phyloP scores from a whole-genome alignment of 2,329 filamentous ascomycete genomes.

The Sarocladiaceae sp. region DNA sequence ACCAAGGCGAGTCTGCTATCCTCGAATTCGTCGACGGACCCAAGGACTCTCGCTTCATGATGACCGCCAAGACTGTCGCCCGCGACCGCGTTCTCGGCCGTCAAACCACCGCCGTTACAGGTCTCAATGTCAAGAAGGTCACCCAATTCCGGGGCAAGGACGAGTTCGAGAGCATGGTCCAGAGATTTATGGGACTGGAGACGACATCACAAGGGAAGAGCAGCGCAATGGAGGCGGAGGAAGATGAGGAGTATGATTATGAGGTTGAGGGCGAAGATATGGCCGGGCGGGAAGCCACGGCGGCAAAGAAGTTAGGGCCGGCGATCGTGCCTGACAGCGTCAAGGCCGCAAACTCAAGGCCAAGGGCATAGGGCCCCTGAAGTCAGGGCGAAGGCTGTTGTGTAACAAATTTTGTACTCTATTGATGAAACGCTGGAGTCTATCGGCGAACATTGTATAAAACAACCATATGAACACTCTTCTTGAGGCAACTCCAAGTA shows the following conservation, averaged over 20 bases:
- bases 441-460: slow-evolving; percentile 2
- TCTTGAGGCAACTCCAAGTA: background rate
- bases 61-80: slow-evolving; percentile 83
- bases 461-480: background rate
- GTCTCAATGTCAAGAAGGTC: slow-evolving; percentile 77
- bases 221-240: slow-evolving; percentile 13
- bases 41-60: slow-evolving; percentile 87
- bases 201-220: slow-evolving; percentile 11
- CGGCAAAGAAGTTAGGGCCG: slow-evolving; percentile 27
- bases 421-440: slow-evolving; percentile 1
- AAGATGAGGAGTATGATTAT: slow-evolving; percentile 19
- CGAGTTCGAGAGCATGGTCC: slow-evolving; percentile 63
- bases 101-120: slow-evolving; percentile 65
- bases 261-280: slow-evolving; percentile 5
- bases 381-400: background rate
- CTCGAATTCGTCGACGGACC: slow-evolving; percentile 94
- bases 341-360: slow-evolving; percentile 15
- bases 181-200: slow-evolving; percentile 29
- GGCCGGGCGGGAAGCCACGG: slow-evolving; percentile 23
- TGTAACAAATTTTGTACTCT: slow-evolving; percentile 17
- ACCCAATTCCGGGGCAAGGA: slow-evolving; percentile 70
- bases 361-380: slow-evolving; percentile 14
- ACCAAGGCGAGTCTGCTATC: slow-evolving; percentile 86
- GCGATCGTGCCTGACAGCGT: slow-evolving; percentile 23
- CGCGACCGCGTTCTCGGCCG: slow-evolving; percentile 53